phyloP scores from a whole-genome alignment of 306 rosid genomes.

The Prosopis cineraria region DNA sequence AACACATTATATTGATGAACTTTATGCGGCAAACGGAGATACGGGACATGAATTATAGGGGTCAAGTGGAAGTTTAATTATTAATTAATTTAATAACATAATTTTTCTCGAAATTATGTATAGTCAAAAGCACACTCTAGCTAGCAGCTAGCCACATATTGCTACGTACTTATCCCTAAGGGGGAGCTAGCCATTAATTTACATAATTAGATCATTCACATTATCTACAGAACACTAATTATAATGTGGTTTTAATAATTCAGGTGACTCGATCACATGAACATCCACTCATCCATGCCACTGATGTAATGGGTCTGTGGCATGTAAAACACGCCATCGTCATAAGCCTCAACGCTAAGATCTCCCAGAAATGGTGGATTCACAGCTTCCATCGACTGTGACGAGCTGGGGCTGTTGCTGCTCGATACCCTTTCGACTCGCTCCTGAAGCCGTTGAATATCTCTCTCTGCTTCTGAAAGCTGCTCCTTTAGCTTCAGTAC shows the following conservation, averaged over 20 bases:
- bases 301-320: constrained; percentile 45
- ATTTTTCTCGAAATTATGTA: constrained; percentile 37
- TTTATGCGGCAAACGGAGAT: not conserved
- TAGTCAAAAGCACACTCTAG: constrained; percentile 41
- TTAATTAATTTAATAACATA: constrained; percentile 44
- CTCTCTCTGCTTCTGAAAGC: constrained; percentile 61
- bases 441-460: constrained; percentile 55
- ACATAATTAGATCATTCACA: constrained; percentile 46
- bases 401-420: constrained; percentile 65
- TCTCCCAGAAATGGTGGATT: constrained; percentile 67
- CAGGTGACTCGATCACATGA: constrained; percentile 29
- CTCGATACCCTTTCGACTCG: constrained; percentile 45
- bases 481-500: constrained; percentile 62
- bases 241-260: not conserved
- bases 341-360: constrained; percentile 57
- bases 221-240: constrained; percentile 56
- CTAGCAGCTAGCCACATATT: constrained; percentile 22
- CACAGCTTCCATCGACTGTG: constrained; percentile 58
- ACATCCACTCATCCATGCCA: constrained; percentile 69
- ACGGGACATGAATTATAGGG: not conserved
- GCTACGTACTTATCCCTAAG: not conserved
- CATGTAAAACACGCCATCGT: constrained; percentile 47
- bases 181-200: constrained; percentile 27
- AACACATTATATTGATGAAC: constrained; percentile 13
- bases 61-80: constrained; percentile 39